Evolutionary conservation across 1,139 yeast genomes (phyloP).

Genomic region (Blastobotrys proliferans): DNA sequence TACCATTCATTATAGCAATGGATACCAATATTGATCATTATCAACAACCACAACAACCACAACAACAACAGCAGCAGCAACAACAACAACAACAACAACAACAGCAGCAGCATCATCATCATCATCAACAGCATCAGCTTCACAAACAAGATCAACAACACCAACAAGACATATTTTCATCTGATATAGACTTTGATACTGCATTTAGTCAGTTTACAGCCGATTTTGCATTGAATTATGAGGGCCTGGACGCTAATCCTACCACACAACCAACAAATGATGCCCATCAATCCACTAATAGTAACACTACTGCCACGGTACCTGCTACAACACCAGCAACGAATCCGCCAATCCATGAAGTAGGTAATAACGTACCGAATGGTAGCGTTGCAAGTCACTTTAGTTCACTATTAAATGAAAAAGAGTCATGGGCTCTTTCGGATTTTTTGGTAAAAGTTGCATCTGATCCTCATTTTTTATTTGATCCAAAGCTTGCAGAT

Average conservation of each 20-base stretch:
- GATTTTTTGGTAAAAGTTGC: slow-evolving; percentile 37
- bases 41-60: too few relatives aligned
- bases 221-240: slow-evolving; percentile 5
- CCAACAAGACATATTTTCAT: slow-evolving; percentile 9
- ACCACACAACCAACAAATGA: neutral
- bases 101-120: too few relatives aligned
- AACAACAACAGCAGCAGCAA: too few relatives aligned
- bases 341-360: neutral
- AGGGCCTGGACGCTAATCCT: slow-evolving; percentile 3
- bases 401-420: slow-evolving; percentile 33
- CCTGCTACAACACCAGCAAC: neutral
- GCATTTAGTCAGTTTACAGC: slow-evolving; percentile 14
- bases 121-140: too few relatives aligned
- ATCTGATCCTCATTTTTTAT: slow-evolving; percentile 35
- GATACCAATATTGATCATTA: too few relatives aligned
- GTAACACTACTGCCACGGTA: neutral
- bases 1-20: too few relatives aligned
- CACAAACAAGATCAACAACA: neutral
- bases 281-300: neutral
- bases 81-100: neutral
- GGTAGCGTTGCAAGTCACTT: slow-evolving; percentile 11
- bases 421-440: slow-evolving; percentile 36
- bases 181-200: slow-evolving; percentile 15
- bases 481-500: slow-evolving; percentile 33
- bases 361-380: neutral